A percentile compares a stretch with the other conserved stretches of the same genome.
phyloP scores from a whole-genome alignment of 1,284 basidiomycete genomes.

The Tremellales sp. region DNA sequence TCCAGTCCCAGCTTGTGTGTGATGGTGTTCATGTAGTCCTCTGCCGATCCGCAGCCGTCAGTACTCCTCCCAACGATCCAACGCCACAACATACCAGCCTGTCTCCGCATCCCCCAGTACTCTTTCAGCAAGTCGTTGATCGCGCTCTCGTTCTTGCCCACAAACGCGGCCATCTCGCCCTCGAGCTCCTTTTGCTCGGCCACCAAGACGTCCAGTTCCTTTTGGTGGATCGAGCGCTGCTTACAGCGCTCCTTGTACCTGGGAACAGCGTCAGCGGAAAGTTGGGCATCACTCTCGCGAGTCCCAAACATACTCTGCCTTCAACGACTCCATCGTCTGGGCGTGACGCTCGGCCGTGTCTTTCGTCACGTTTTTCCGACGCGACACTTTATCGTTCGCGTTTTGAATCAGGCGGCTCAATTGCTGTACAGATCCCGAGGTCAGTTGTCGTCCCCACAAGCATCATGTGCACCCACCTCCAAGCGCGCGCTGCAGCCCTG shows the following conservation, averaged over 20 bases:
- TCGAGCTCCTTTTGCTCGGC: constrained; percentile 34
- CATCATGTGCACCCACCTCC: constrained; percentile 54
- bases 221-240: constrained; percentile 27
- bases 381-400: constrained; percentile 69
- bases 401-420: constrained; percentile 68
- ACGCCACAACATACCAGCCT: constrained; percentile 58
- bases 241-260: constrained; percentile 30
- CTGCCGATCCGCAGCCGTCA: constrained; percentile 18
- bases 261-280: constrained; percentile 1
- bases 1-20: constrained; percentile 38
- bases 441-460: background rate
- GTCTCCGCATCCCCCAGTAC: constrained; percentile 73
- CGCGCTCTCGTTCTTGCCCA: constrained; percentile 66
- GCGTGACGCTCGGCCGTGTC: constrained; percentile 67
- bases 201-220: constrained; percentile 24
- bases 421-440: constrained; percentile 53
- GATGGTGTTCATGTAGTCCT: constrained; percentile 46
- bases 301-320: constrained; percentile 62
- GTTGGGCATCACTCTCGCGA: background rate
- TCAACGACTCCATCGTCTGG: constrained; percentile 64
- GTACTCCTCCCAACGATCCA: constrained; percentile 4
- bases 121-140: constrained; percentile 70
- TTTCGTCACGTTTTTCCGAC: constrained; percentile 66
- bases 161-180: constrained; percentile 65
- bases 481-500: constrained; percentile 63